Conservation (phyloP, 139 green algal genomes). For the Chlamydomonas incerta region DNA sequence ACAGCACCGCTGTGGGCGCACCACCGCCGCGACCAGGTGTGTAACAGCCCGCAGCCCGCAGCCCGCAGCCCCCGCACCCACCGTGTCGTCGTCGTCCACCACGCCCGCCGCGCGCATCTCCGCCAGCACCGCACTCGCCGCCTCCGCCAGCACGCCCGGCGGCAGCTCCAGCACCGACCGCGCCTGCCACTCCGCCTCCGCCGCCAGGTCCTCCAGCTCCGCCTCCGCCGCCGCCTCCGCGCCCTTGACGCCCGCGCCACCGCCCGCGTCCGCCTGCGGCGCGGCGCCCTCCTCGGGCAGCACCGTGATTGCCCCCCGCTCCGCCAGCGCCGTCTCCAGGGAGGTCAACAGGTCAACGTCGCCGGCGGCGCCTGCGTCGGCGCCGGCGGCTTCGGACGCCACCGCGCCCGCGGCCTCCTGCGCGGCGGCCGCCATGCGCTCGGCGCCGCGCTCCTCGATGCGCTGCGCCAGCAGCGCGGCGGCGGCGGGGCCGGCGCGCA, state of each 20-base stretch:
- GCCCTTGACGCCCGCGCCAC: background rate
- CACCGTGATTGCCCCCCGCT: background rate
- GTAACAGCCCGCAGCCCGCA: too few species aligned
- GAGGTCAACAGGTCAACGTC: background rate
- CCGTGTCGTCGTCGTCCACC: background rate
- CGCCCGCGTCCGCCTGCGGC: too few species aligned
- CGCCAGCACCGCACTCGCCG: background rate
- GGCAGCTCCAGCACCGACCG: constrained; percentile 6
- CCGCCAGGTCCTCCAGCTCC: background rate
- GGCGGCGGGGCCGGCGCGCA: background rate
- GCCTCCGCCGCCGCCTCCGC: background rate
- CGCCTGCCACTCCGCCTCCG: constrained; percentile 18
- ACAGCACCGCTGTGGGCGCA: too few species aligned
- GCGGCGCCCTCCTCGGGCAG: background rate
- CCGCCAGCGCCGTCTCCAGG: background rate
- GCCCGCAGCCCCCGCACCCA: too few species aligned
- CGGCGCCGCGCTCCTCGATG: too few species aligned
- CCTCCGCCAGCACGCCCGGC: constrained; percentile 12
- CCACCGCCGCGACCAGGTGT: too few species aligned
- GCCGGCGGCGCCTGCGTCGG: too few species aligned
- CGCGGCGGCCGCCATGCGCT: background rate
- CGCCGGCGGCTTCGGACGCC: background rate
- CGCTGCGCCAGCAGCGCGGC: background rate
- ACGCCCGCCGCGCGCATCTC: background rate
- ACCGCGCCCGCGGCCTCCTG: background rate